Conservation (phyloP, 257 asterid species). For the Ophiorrhiza pumila region DNA sequence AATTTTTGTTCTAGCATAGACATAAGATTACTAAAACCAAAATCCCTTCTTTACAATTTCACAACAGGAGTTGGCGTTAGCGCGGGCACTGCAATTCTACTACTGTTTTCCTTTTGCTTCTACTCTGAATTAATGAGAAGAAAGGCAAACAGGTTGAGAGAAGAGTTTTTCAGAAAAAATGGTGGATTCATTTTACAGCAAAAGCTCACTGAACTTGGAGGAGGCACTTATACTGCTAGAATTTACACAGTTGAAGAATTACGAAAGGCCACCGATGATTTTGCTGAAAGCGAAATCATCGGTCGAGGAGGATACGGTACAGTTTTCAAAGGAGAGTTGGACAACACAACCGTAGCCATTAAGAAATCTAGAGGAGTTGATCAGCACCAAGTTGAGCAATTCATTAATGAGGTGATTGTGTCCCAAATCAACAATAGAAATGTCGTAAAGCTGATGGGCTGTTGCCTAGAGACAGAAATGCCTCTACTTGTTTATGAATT, state of each 20-base stretch:
- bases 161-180: background rate
- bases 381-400: constrained; percentile 28
- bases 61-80: background rate
- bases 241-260: constrained; percentile 11
- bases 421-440: constrained; percentile 31
- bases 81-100: background rate
- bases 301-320: constrained; percentile 18
- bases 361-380: constrained; percentile 13
- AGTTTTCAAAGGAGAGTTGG: constrained; percentile 20
- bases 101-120: background rate
- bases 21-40: too few relatives aligned
- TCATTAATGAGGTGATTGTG: constrained; percentile 34
- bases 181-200: constrained; percentile 1
- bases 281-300: background rate
- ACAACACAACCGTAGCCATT: background rate
- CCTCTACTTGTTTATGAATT: constrained; percentile 38
- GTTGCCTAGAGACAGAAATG: constrained; percentile 33
- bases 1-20: background rate
- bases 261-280: constrained; percentile 11
- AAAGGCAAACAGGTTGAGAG: background rate
- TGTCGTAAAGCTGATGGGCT: constrained; percentile 37
- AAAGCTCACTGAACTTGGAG: background rate
- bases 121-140: background rate
- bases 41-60: background rate
- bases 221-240: background rate